Percentiles rank a stretch among this genome's conserved stretches.
These are phyloP conservation scores for Populus tomentosa DNA, from an alignment of 441 rosid genomes.

Conservation along the genomic window DNA sequence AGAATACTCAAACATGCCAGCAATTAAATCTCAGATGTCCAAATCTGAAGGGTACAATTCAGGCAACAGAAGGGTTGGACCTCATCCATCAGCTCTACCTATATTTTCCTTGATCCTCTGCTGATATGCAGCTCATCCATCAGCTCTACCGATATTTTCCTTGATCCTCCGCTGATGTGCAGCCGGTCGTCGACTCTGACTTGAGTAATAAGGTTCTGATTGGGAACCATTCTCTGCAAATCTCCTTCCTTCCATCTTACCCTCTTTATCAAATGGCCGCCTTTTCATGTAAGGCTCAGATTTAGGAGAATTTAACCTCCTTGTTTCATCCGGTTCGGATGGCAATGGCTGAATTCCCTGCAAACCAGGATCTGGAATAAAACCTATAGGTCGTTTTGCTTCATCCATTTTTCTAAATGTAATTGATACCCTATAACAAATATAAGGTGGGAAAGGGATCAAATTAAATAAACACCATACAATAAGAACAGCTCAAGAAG, in stretches of 20 bases:
- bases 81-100: slow-evolving; percentile 25
- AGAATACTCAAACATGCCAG: neutral
- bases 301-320: slow-evolving; percentile 28
- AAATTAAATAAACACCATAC: neutral
- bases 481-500: neutral
- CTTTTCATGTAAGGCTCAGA: slow-evolving; percentile 32
- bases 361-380: slow-evolving; percentile 64
- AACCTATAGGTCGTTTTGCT: slow-evolving; percentile 51
- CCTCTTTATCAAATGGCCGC: slow-evolving; percentile 35
- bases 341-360: slow-evolving; percentile 62
- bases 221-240: slow-evolving; percentile 21
- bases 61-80: neutral
- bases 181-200: slow-evolving; percentile 27
- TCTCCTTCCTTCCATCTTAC: slow-evolving; percentile 29
- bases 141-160: slow-evolving; percentile 20
- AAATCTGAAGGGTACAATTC: neutral
- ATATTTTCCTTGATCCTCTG: slow-evolving; percentile 21
- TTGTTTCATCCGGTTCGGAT: slow-evolving; percentile 33
- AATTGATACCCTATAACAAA: slow-evolving; percentile 70
- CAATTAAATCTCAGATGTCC: neutral
- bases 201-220: slow-evolving; percentile 26
- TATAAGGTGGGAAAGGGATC: neutral
- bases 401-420: slow-evolving; percentile 94
- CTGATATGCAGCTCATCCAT: slow-evolving; percentile 29
- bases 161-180: slow-evolving; percentile 26